Evolutionary conservation across 345 rosid genomes (phyloP), one percentile per base, ranked within the genome.

Genomic region (Geranium brycei): DNA sequence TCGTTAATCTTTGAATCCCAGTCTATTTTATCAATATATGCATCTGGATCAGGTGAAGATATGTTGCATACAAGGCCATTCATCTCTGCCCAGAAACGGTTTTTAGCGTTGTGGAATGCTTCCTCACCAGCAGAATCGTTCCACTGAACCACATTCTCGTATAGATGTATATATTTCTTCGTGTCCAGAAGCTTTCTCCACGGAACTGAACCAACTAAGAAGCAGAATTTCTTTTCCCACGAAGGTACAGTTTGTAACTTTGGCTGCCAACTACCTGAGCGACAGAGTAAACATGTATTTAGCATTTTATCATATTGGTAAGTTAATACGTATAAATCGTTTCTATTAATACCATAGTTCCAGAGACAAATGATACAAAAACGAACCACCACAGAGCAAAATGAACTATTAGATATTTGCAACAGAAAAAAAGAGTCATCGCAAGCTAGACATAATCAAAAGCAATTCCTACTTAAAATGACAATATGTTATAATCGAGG

Each of bases 221-320:
- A 5, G 59, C 67, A 69, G 63, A 63, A 69, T 40, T 58, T 51
- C 32, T 69, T 63, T 67, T 69, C 72, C 72, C 72, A 69, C 1
- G 18, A 58, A 0, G 67, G 72, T 5, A 69, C 72, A 13, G 58
- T 58, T 41, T 35, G 41, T 35, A 35, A 4, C 41, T 35, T 35
- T 58, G 28, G 72, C 23, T 47, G 51, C 67, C 67, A 58, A 58
- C 16, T 69, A 12, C 31, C 72, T 69, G 16, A 19, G 23, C 30
- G 31, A 40, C 5, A 18, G 28, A 55, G 57, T 38, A 11, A 11
- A 35, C 35, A 19, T 1, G 57, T 56, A 14, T 35, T 35, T 35
- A 35, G 41, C 10, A 35, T 35, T 35, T 35, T 35, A 35, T 35
- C 10, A 4, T 35, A 35, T 7, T 4, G 10, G 0, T 4, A 35